These are phyloP conservation scores for Emmonsia crescens DNA, from an alignment of 2,329 filamentous ascomycete species.

Conservation along the genomic window DNA sequence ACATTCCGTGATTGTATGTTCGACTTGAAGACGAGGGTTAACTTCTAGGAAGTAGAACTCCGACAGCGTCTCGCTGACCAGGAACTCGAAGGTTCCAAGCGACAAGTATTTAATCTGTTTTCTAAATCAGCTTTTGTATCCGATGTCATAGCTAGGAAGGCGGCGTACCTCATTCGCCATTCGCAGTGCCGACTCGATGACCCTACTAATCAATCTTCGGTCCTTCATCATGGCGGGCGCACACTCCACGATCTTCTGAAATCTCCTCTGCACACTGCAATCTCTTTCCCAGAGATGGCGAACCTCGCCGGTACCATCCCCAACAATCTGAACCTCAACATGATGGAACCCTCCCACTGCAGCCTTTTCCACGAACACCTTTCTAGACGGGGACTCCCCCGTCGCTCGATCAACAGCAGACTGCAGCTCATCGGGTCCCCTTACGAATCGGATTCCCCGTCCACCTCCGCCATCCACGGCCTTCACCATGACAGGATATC, in stretches of 20 bases:
- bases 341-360: constrained; percentile 51
- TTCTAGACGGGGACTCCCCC: constrained; percentile 48
- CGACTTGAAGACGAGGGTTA: constrained; percentile 51
- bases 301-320: constrained; percentile 43
- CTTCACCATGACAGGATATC: constrained; percentile 51
- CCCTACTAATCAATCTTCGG: constrained; percentile 35
- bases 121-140: constrained; percentile 11
- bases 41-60: constrained; percentile 52
- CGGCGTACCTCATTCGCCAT: constrained; percentile 39
- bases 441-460: constrained; percentile 47
- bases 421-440: constrained; percentile 34
- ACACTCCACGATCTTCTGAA: constrained; percentile 52
- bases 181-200: constrained; percentile 44
- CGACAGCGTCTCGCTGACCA: constrained; percentile 40
- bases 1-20: constrained; percentile 51
- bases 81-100: constrained; percentile 55
- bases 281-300: constrained; percentile 51
- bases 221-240: constrained; percentile 44
- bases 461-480: constrained; percentile 55
- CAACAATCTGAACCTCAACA: constrained; percentile 51
- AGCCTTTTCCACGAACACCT: constrained; percentile 52
- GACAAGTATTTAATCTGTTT: constrained; percentile 44
- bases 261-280: constrained; percentile 49
- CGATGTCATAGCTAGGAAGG: background rate
- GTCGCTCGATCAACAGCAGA: constrained; percentile 41